Base-by-base conservation (phyloP, 2,329 filamentous ascomycete genomes). In the Paecilomyces dactylethromorphus region DNA sequence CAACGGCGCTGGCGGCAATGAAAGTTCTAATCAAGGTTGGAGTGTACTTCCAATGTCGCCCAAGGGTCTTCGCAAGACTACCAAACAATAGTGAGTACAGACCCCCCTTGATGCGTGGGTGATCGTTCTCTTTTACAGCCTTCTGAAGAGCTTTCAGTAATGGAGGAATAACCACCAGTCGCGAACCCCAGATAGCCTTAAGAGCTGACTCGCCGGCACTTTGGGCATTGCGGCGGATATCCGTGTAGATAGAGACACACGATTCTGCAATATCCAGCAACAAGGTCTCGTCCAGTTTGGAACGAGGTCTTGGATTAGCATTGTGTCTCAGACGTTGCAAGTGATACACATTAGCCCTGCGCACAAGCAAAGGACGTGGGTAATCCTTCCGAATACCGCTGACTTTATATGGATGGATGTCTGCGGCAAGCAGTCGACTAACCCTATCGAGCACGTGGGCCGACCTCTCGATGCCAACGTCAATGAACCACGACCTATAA, bases 401-500 rank as follows among this genome's bases (percentile, higher is more conserved):
- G 70, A 97, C 90, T 75, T 96, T 97, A 80, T 97, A 99, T 0
- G 93, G 90, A 24, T 91, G 86, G 60, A 92, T 89, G 68, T 99
- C 94, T 5, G 91, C 88, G 66, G 88, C 87, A 70, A 97, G 89
- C 0, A 99, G 83, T 56, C 92, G 85, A 3, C 89, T 85, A 13
- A 97, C 87, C 21, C 94, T 84, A 71, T 99, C 94, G 10, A 97
- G 80, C 1, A 95, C 90, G 71, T 97, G 94, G 0, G 94, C 93
- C 18, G 93, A 97, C 60, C 93, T 84, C 76, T 99, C 94, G 60
- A 97, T 95, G 18, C 95, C 94, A 49, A 99, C 92, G 68, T 99
- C 94, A 1, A 96, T 92, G 68, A 99, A 97, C 92, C 92, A 99
- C 8, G 91, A 94, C 51, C 91, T 84, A 72, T 97, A 99, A 1